Base-by-base conservation (phyloP, 2,329 filamentous ascomycete genomes). In the Alternaria rosae region DNA sequence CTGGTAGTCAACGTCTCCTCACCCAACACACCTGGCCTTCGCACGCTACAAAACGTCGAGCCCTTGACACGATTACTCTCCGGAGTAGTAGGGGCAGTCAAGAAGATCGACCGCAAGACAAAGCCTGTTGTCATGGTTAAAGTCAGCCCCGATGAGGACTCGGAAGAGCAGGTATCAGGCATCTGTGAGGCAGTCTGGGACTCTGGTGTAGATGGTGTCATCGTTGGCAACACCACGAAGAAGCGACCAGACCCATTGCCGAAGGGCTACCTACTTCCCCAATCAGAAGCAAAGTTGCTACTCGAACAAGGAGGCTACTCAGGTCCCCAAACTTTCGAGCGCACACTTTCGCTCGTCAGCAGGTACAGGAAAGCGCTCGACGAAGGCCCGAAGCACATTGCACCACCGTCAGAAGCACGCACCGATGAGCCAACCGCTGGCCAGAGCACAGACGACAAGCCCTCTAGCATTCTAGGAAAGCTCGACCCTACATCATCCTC, bases 1-100 rank as follows among this genome's bases (percentile, higher is more conserved):
- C 83, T 99, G n/a, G 94, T 98, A 8, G 95, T 99, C 75, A 99
- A 99, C 73, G 95, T 99, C 52, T 97, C 93, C 74, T 96, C 92
- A 71, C 95, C 95, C 23, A 99, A 99, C 81, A 98, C 94, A 0
- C 94, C 94, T 0, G 94, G 95, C 0, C 85, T 98, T 51, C 88
- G 95, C 23, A 91, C 93, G 58, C 84, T 99, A 38, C 95, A 99
- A 81, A 91, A 92, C 3, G 87, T 90, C 0, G 93, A 91, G 67
- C 94, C 94, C 1, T 82, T 99, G 59, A 94, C 93, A 3, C 84
- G 87, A 43, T 90, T 99, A 48, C 82, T 99, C 42, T 87, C 85
- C 10, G 92, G 92, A 1, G 94, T 98, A 0, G 94, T 98, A 2
- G 84, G 88, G 15, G 92, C 94, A 57, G 93, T 93, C 1, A 83